phyloP scores from a whole-genome alignment of 768 basidiomycete genomes.

The Rhizopogon vinicolor region DNA sequence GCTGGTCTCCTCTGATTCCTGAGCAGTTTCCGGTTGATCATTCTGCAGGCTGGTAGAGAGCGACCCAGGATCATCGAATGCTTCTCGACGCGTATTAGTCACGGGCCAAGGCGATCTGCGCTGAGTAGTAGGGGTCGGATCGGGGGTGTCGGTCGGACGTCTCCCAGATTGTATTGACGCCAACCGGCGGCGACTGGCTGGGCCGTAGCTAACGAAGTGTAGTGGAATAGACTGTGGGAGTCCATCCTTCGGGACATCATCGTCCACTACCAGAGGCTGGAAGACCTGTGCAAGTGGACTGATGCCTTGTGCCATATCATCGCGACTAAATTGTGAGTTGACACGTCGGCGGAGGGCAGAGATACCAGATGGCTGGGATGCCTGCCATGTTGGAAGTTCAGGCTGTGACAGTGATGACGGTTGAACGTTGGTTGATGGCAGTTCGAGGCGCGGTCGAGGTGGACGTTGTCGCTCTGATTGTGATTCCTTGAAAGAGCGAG shows the following conservation, averaged over 20 bases:
- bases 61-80: constrained; percentile 4
- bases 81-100: constrained; percentile 21
- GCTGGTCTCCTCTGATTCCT: constrained; percentile 21
- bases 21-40: constrained; percentile 16
- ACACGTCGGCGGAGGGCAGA: constrained; percentile 15
- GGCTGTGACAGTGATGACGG: neutral
- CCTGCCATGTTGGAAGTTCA: constrained; percentile 7
- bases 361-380: constrained; percentile 12
- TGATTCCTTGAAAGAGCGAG: constrained; percentile 14
- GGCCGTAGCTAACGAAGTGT: constrained; percentile 32
- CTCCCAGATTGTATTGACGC: constrained; percentile 27
- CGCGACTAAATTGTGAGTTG: constrained; percentile 13
- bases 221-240: constrained; percentile 10
- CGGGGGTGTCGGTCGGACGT: constrained; percentile 10
- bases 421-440: neutral
- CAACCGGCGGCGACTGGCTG: constrained; percentile 34
- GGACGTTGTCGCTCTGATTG: constrained; percentile 3
- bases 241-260: constrained; percentile 34
- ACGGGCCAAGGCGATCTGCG: constrained; percentile 11
- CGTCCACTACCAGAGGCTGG: constrained; percentile 59
- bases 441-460: neutral
- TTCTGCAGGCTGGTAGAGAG: constrained; percentile 22
- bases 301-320: constrained; percentile 31
- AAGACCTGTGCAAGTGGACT: constrained; percentile 76
- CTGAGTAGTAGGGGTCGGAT: constrained; percentile 1